Evolutionary conservation across 768 basidiomycete genomes (phyloP).

Genomic region (Scleroderma citrinum): DNA sequence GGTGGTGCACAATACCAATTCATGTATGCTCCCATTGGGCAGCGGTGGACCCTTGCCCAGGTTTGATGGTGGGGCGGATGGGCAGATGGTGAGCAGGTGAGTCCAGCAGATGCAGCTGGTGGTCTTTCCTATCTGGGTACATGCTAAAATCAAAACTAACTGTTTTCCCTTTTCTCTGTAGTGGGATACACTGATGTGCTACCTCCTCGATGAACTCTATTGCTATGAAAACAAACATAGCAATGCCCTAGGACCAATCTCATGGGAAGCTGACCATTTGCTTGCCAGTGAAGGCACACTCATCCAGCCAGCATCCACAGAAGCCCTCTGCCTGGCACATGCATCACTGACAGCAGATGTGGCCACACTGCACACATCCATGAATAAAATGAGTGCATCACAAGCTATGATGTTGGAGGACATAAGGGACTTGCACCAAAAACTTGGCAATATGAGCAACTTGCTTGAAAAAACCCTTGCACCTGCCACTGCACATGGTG

Average conservation of each 20-base stretch:
- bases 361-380: not conserved
- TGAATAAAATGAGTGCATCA: not conserved
- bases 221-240: constrained; percentile 21
- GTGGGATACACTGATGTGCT: constrained; percentile 8
- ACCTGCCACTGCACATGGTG: too few relatives aligned
- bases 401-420: not conserved
- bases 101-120: constrained; percentile 2
- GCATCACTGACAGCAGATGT: not conserved
- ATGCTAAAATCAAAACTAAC: not conserved
- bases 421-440: not conserved
- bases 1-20: constrained; percentile 26
- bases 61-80: constrained; percentile 42
- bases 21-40: constrained; percentile 27
- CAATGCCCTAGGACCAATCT: constrained; percentile 5
- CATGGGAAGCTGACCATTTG: not conserved
- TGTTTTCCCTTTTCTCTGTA: not conserved
- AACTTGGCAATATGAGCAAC: not conserved
- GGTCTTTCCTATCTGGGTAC: not conserved
- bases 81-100: constrained; percentile 33
- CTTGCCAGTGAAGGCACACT: constrained; percentile 1
- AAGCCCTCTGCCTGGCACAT: not conserved
- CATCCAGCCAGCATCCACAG: not conserved
- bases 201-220: constrained; percentile 26
- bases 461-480: not conserved
- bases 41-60: constrained; percentile 30